A percentile compares a stretch with the other conserved stretches of the same genome.
These are phyloP conservation scores for Citrus australasica DNA, from an alignment of 345 rosid genomes.

Conservation along the genomic window DNA sequence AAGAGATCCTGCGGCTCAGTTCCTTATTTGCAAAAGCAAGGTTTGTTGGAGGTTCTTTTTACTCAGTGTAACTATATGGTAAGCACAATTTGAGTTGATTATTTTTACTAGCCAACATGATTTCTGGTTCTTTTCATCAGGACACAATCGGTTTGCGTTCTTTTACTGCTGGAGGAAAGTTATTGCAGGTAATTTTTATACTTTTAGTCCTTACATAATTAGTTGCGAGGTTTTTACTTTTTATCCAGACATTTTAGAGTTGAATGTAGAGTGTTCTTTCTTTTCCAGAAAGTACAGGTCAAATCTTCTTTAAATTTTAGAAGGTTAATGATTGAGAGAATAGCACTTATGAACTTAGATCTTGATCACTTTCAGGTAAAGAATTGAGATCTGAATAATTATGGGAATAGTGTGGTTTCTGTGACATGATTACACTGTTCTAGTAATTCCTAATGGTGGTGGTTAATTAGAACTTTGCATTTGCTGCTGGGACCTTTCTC, in stretches of 20 bases:
- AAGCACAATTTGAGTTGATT: background rate
- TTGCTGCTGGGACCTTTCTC: background rate
- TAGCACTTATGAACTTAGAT: background rate
- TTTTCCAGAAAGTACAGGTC: background rate
- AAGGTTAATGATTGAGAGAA: background rate
- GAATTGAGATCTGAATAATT: background rate
- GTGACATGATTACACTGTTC: background rate
- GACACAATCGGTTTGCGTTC: conserved; percentile 96
- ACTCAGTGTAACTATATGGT: background rate
- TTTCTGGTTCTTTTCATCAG: conserved; percentile 33
- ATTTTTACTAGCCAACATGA: conserved; percentile 9
- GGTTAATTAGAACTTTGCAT: background rate
- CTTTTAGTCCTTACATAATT: background rate
- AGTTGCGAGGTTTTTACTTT: background rate
- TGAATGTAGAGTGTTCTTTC: background rate
- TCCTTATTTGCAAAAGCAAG: conserved; percentile 84
- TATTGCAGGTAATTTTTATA: conserved; percentile 69
- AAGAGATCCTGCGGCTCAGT: conserved; percentile 98
- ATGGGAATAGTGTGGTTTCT: background rate
- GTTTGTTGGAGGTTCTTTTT: conserved; percentile 35
- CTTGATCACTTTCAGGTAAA: background rate
- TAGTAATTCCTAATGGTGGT: background rate
- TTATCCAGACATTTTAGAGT: background rate
- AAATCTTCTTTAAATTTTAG: background rate
- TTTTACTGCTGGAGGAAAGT: conserved; percentile 98